Base-by-base conservation (phyloP, 2,329 filamentous ascomycete genomes). In the Dothistroma septosporum region DNA sequence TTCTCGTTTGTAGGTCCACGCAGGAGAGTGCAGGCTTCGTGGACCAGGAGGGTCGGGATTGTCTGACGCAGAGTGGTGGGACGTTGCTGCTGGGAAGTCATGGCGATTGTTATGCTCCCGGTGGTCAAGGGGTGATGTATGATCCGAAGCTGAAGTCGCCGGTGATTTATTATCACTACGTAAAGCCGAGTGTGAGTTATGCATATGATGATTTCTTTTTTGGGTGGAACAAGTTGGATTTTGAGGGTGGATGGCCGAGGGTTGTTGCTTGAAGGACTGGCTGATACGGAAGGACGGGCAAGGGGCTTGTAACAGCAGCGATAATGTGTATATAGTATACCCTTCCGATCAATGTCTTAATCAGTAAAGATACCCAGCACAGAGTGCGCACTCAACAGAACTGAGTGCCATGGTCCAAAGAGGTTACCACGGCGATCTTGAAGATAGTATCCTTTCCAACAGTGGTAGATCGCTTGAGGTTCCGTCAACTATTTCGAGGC, bases 101-200 rank as follows among this genome's bases (percentile, higher is more conserved):
- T 65, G 83, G 75, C 3, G 82, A 75, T 52, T 79, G 87, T 0
- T 89, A 88, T 66, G 86, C 82, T 24, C 86, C 86, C 9, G 87
- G 86, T 64, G 85, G 85, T 37, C 85, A 88, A 71, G 85, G 83
- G 41, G 79, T 86, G 2, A 80, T 82, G 63, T 76, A 74, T 1
- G 84, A 86, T 60, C 73, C 76, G 2, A 67, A 61, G 11, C 54
- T 66, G 21, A 59, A 72, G 9, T 83, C 83, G 0, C 78, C 81
- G 5, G 78, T 88, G 4, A 74, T 87, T 5, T 87, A 87, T 72
- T 87, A 87, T 67, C 84, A 87, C 66, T 87, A 87, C 53, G 63
- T 67, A 4, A 60, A 61, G 22, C 61, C 55, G 24, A 64, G 64
- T 46, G 61, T 65, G 33, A 58, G 58, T 10, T 69, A 66, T 55